phyloP scores from a whole-genome alignment of 139 green algal species.

The Trebouxia sp. region DNA sequence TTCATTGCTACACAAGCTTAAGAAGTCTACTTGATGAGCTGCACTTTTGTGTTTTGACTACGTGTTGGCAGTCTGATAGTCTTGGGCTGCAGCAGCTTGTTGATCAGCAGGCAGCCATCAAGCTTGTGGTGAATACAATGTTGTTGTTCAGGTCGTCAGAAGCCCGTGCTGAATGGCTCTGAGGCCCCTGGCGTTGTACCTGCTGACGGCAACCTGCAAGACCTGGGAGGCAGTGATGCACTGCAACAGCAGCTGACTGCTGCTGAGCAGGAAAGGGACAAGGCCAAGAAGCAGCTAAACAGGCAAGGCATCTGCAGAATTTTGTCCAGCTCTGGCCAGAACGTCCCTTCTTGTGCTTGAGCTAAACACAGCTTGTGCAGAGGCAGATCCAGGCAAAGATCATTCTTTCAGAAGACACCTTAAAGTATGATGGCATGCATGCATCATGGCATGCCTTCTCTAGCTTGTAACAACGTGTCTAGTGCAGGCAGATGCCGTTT shows the following conservation, averaged over 20 bases:
- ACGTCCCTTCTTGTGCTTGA: background rate
- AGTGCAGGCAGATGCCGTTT: too few relatives aligned
- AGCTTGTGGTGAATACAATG: too few relatives aligned
- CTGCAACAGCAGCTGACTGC: constrained; percentile 4
- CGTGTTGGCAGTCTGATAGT: too few relatives aligned
- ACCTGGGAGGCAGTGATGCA: background rate
- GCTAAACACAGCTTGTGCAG: background rate
- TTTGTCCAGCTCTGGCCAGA: background rate
- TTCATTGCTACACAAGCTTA: too few relatives aligned
- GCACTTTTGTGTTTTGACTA: too few relatives aligned
- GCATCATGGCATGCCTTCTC: background rate
- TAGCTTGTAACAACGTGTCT: background rate
- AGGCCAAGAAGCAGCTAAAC: constrained; percentile 37
- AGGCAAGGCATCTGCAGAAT: constrained; percentile 20
- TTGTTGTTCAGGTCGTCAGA: too few relatives aligned
- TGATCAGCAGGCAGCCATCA: too few relatives aligned
- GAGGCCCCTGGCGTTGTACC: background rate
- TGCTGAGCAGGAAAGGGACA: constrained; percentile 26
- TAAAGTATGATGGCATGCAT: background rate
- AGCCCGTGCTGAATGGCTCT: background rate
- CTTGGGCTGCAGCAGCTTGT: too few relatives aligned
- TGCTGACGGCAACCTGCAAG: background rate
- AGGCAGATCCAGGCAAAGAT: background rate
- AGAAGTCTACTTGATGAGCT: too few relatives aligned
- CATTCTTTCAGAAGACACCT: background rate